These are phyloP conservation scores for Colletotrichum sp. DNA, from an alignment of 2,329 filamentous ascomycete species.

Conservation along the genomic window DNA sequence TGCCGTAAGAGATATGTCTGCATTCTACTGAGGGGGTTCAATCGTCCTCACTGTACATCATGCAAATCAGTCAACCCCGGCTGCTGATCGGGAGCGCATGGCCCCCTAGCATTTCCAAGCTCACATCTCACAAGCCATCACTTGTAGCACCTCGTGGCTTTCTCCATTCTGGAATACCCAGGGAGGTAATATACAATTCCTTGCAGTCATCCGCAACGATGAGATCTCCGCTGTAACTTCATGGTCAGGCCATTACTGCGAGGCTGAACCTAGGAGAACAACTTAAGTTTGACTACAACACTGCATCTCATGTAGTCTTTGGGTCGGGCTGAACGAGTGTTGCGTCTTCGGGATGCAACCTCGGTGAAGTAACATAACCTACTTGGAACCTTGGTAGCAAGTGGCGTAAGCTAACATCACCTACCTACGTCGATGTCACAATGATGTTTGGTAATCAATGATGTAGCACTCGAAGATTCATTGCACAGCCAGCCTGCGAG, in stretches of 20 bases:
- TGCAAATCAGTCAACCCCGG: not conserved
- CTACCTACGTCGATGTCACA: too few relatives aligned
- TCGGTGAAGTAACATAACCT: too few relatives aligned
- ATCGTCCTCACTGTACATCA: not conserved
- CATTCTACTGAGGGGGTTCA: not conserved
- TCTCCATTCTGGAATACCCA: fast-evolving
- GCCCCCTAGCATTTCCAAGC: not conserved
- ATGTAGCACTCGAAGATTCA: not conserved
- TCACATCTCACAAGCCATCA: not conserved
- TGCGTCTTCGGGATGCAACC: not conserved
- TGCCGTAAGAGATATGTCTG: not conserved
- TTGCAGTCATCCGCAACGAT: not conserved
- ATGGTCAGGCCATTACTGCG: not conserved
- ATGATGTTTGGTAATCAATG: fast-evolving
- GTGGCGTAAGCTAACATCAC: too few relatives aligned
- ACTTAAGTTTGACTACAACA: not conserved
- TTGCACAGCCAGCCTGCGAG: not conserved
- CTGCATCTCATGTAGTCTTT: not conserved
- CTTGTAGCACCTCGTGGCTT: not conserved
- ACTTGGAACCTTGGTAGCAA: too few relatives aligned
- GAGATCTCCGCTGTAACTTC: not conserved
- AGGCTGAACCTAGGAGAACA: not conserved
- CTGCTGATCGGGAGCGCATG: not conserved
- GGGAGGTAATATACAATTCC: not conserved
- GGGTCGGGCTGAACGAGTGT: not conserved